Conservation (phyloP, 2,329 filamentous ascomycete species). For the Ploettnerulaceae sp. region DNA sequence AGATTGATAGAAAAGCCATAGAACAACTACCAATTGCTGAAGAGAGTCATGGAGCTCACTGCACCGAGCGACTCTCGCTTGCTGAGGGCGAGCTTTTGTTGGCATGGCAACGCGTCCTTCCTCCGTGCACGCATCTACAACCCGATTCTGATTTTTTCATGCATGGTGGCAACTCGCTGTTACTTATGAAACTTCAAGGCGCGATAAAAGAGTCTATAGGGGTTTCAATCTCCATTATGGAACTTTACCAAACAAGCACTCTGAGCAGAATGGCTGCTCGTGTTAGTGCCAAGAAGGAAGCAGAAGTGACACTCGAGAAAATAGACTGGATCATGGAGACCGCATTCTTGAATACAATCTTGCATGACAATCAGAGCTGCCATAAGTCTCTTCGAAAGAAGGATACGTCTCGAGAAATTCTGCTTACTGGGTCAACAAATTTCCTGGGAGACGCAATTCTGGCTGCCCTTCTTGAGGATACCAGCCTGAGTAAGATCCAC, state of each 20-base stretch:
- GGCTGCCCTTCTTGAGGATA: slow-evolving; percentile 32
- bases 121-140: background rate
- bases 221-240: slow-evolving; percentile 15
- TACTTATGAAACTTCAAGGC: slow-evolving; percentile 29
- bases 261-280: slow-evolving; percentile 12
- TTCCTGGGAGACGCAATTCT: slow-evolving; percentile 40
- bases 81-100: background rate
- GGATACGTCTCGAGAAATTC: slow-evolving; percentile 1
- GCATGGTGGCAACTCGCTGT: slow-evolving; percentile 35
- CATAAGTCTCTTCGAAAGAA: slow-evolving; percentile 26
- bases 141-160: slow-evolving; percentile 32
- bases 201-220: slow-evolving; percentile 21
- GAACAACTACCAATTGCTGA: background rate
- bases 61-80: background rate
- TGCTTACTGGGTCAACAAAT: slow-evolving; percentile 39
- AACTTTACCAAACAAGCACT: slow-evolving; percentile 20
- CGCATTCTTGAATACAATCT: too few relatives aligned
- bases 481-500: slow-evolving; percentile 36
- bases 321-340: slow-evolving; percentile 15
- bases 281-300: background rate
- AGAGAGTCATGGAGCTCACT: background rate
- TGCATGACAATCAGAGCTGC: too few relatives aligned
- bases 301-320: slow-evolving; percentile 26
- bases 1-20: background rate
- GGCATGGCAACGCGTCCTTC: background rate